Evolutionary conservation across 192 early-diverging fungal species (phyloP).

Genomic region (Coemansia sp.): DNA sequence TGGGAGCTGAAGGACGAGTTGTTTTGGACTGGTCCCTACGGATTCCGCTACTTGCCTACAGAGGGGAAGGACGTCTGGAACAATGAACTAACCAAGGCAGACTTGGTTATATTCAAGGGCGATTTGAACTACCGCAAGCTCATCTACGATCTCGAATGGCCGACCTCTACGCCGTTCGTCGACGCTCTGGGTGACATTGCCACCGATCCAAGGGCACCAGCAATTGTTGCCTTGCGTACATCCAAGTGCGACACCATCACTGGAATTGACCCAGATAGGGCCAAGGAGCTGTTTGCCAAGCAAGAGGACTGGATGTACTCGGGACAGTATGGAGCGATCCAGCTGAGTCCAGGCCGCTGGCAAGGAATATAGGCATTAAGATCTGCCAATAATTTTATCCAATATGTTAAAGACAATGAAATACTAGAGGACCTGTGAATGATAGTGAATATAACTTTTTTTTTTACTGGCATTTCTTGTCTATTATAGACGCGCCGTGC

Average conservation of each 20-base stretch:
- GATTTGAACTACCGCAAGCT: conserved; percentile 97
- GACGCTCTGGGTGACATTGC: conserved; percentile 79
- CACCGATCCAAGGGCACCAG: conserved; percentile 58
- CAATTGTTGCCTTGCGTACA: conserved; percentile 79
- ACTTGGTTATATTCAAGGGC: conserved; percentile 90
- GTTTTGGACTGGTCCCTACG: conserved; percentile 87
- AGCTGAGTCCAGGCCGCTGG: conserved; percentile 57
- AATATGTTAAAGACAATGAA: background rate
- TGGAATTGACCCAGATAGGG: conserved; percentile 63
- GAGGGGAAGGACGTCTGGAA: conserved; percentile 68
- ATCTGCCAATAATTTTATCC: background rate
- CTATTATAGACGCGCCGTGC: conserved; percentile 78
- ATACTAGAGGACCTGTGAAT: too few species aligned
- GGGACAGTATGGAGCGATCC: conserved; percentile 75
- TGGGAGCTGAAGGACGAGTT: conserved; percentile 73
- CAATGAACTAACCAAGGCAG: conserved; percentile 58
- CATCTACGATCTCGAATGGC: conserved; percentile 91
- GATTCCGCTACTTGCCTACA: conserved; percentile 78
- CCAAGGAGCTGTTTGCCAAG: conserved; percentile 27
- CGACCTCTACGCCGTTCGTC: conserved; percentile 77
- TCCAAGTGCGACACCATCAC: conserved; percentile 85
- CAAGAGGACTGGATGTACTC: conserved; percentile 66
- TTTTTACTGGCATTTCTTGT: conserved; percentile 79
- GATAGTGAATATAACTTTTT: too few species aligned
- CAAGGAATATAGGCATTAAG: background rate